These are phyloP conservation scores for Colletotrichum sp. DNA, from an alignment of 2,329 filamentous ascomycete genomes.

Conservation along the genomic window DNA sequence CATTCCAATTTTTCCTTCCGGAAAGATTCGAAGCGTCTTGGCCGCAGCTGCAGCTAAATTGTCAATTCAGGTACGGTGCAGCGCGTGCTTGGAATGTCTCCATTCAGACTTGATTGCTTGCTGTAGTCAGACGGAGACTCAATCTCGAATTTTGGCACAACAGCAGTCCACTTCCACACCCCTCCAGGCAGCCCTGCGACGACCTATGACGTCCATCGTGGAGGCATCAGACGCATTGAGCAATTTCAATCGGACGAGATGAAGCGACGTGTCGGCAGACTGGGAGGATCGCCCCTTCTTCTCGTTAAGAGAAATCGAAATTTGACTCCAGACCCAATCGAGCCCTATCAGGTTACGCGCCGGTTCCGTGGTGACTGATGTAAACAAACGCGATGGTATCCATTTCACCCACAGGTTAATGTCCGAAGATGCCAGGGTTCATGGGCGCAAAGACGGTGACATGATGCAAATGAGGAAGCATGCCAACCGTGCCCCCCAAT, in stretches of 20 bases:
- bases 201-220: constrained; percentile 15
- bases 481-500: constrained; percentile 10
- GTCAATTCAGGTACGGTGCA: not conserved
- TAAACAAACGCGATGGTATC: constrained; percentile 16
- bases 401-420: constrained; percentile 21
- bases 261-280: constrained; percentile 9
- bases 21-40: constrained; percentile 14
- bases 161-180: not conserved
- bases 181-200: not conserved
- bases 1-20: constrained; percentile 13
- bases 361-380: not conserved
- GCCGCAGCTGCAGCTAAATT: constrained; percentile 12
- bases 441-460: not conserved
- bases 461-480: constrained; percentile 16
- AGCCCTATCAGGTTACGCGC: not conserved
- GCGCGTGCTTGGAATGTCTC: not conserved
- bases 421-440: constrained; percentile 21
- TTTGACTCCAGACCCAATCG: constrained; percentile 7
- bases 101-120: not conserved
- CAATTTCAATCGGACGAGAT: constrained; percentile 17
- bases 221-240: constrained; percentile 19
- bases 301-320: constrained; percentile 3
- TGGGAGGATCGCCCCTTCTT: not conserved
- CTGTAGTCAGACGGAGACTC: not conserved
- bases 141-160: not conserved